These are phyloP conservation scores for Bassia scoparia DNA, from an alignment of 148 eudicot genomes.

Conservation along the genomic window DNA sequence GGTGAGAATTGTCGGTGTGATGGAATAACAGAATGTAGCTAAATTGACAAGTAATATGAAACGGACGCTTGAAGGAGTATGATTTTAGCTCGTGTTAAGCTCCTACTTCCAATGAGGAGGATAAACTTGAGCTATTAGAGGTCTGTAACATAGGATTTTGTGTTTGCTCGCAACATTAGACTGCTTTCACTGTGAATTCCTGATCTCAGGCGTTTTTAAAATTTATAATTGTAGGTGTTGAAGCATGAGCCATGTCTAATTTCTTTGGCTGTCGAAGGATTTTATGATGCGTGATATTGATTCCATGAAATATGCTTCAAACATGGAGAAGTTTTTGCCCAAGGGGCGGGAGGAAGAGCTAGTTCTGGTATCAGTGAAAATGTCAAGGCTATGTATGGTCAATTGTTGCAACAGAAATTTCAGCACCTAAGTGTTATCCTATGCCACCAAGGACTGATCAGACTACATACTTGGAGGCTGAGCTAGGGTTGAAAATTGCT, in stretches of 20 bases:
- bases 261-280: constrained; percentile 77
- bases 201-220: not conserved
- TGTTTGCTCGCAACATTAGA: not conserved
- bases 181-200: not conserved
- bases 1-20: no score
- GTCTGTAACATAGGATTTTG: not conserved
- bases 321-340: constrained; percentile 72
- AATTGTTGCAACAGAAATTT: constrained; percentile 78
- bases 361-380: constrained; percentile 46
- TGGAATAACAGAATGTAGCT: not conserved
- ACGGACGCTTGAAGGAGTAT: not conserved
- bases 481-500: constrained; percentile 89
- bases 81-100: not conserved
- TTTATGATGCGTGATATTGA: constrained; percentile 89
- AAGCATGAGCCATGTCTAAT: constrained; percentile 67
- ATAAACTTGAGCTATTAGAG: not conserved
- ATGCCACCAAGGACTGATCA: constrained; percentile 57
- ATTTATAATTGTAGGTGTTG: constrained; percentile 36
- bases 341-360: constrained; percentile 64
- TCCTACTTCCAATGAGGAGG: not conserved
- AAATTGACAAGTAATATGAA: no score
- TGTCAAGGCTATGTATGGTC: constrained; percentile 97
- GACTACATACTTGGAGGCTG: constrained; percentile 58
- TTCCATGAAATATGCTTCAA: constrained; percentile 70
- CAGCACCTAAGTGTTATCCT: constrained; percentile 85